Evolutionary conservation across 2,329 filamentous ascomycete species (phyloP).

Genomic region (Phyllosticta capitalensis): DNA sequence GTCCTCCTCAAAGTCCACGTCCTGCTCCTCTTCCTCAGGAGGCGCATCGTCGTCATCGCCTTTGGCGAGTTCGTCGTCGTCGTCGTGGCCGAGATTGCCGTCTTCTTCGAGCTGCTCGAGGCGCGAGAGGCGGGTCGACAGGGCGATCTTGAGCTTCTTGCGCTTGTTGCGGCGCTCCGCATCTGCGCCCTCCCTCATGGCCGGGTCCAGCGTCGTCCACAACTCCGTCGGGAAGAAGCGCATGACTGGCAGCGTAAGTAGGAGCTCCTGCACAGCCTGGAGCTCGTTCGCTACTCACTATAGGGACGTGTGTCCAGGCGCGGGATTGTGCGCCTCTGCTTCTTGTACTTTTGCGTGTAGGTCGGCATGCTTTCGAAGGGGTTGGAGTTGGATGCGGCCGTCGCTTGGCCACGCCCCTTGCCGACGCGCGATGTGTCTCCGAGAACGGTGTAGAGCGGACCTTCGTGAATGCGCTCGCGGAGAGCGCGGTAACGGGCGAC

Average conservation of each 20-base stretch:
- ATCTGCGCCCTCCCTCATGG: constrained; percentile 11
- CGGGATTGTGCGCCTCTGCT: constrained; percentile 46
- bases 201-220: constrained; percentile 42
- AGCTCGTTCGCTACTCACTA: constrained; percentile 32
- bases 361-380: constrained; percentile 54
- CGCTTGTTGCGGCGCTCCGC: constrained; percentile 20
- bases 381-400: constrained; percentile 35
- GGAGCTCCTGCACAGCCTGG: background rate
- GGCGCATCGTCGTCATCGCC: constrained; percentile 30
- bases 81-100: constrained; percentile 18
- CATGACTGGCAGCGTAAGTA: constrained; percentile 35
- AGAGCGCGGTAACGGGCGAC: constrained; percentile 43
- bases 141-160: constrained; percentile 25
- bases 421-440: constrained; percentile 37
- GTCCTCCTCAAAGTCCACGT: constrained; percentile 50
- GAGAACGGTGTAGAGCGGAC: constrained; percentile 49
- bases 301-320: constrained; percentile 46
- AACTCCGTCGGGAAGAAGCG: constrained; percentile 51
- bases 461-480: constrained; percentile 48
- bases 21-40: constrained; percentile 42
- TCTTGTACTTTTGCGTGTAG: constrained; percentile 49
- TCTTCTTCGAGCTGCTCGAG: constrained; percentile 25
- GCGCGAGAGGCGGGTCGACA: constrained; percentile 27
- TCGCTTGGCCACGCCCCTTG: constrained; percentile 28
- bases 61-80: constrained; percentile 29